These are phyloP conservation scores for Cryptosporidium bovis DNA, from an alignment of 169 alveolate genomes.

Conservation along the genomic window DNA sequence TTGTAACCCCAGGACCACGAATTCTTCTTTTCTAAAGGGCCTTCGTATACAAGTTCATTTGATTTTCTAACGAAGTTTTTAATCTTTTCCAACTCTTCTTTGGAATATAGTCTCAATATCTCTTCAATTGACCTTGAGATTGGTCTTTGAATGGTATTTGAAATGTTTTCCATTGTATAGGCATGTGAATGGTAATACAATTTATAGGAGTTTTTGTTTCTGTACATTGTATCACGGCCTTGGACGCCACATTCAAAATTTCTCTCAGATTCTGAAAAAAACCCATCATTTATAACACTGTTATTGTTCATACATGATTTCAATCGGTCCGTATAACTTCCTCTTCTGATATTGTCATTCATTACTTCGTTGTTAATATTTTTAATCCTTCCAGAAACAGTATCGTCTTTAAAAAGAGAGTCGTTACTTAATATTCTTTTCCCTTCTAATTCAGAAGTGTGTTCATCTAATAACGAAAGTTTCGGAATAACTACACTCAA, in stretches of 20 bases:
- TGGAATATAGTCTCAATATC: conserved; percentile 50
- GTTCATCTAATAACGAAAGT: not conserved
- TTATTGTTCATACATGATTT: no score
- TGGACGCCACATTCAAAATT: no score
- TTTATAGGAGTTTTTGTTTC: not conserved
- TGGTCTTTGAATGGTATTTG: conserved; percentile 53
- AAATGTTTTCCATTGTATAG: conserved; percentile 44
- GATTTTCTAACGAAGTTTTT: conserved; percentile 31
- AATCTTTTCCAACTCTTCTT: conserved; percentile 55
- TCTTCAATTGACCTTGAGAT: conserved; percentile 39
- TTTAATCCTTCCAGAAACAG: no score
- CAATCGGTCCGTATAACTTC: no score
- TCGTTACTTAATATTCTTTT: no score
- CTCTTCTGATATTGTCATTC: not conserved
- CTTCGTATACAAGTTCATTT: conserved; percentile 50
- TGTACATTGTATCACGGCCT: not conserved
- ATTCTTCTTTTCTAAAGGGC: conserved; percentile 67
- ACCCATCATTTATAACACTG: not conserved
- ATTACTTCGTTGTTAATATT: no score
- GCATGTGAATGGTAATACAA: conserved; percentile 33
- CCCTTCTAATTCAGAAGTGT: not conserved
- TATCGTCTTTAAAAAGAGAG: no score
- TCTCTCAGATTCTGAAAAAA: not conserved
- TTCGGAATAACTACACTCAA: not conserved
- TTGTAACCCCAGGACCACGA: conserved; percentile 74